Percentiles rank a stretch among this genome's conserved stretches.
These are phyloP conservation scores for Plasmodium sp. DNA, from an alignment of 169 alveolate genomes.

Conservation along the genomic window DNA sequence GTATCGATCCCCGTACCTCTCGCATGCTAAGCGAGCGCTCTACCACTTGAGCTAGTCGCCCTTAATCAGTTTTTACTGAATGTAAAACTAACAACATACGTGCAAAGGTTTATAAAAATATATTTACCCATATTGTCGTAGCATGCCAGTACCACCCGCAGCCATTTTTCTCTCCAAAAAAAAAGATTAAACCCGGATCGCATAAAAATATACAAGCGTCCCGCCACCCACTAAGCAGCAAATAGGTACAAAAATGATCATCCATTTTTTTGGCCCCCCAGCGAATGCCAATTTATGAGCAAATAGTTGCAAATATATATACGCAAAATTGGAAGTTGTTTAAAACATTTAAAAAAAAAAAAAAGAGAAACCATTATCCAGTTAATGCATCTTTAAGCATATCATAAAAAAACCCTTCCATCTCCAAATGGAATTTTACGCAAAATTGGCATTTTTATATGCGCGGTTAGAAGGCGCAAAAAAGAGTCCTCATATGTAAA, in stretches of 20 bases:
- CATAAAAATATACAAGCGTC: not conserved
- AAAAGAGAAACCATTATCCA: not conserved
- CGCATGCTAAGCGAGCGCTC: conserved; percentile 99
- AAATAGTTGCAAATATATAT: not conserved
- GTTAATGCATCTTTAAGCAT: not conserved
- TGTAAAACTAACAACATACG: not conserved
- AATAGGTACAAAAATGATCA: not conserved
- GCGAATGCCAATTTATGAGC: not conserved
- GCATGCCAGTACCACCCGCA: not conserved
- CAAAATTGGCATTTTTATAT: not conserved
- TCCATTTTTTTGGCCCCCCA: not conserved
- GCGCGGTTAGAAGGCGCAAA: not conserved
- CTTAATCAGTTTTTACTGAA: not conserved
- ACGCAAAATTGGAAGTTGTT: not conserved
- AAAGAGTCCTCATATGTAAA: not conserved
- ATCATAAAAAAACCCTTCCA: not conserved
- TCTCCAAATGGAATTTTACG: not conserved
- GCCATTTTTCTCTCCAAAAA: not conserved
- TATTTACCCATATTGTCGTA: not conserved
- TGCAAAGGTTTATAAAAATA: not conserved
- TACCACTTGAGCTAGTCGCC: conserved; percentile 99
- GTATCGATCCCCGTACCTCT: conserved; percentile 99
- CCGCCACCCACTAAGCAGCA: not conserved
- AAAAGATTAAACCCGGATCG: not conserved
- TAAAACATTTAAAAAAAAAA: not conserved